Evolutionary conservation across 306 rosid genomes (phyloP), one percentile per base, ranked within the genome.

Genomic region (Crataegus laevigata): DNA sequence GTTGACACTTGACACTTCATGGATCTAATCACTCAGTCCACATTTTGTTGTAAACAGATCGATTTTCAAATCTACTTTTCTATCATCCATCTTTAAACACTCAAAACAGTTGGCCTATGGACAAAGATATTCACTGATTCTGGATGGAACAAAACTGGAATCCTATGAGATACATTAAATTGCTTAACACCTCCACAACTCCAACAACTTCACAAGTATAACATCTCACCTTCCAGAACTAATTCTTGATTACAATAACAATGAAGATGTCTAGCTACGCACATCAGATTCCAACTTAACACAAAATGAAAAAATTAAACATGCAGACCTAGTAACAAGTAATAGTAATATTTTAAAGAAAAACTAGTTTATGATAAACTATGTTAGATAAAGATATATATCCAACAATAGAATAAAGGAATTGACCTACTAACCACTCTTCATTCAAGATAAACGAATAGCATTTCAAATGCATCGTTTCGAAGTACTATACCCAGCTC

Each of bases 401-500:
- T 34, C n/a, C 36, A 47, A 40, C 40, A 34, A 50, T n/a, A 71
- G 32, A 52, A 72, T 2, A 32, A 59, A 54, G 47, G 51, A 18
- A 30, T 32, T 66, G 24, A 80, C 69, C 71, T 57, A 82, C 93
- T 85, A 30, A 94, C 99, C 93, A 86, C 85, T 94, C 91, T 61
- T 87, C n/a, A n/a, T n/a, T n/a, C 88, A 78, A 91, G 89, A 83
- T 58, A 91, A 77, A 90, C 70, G 69, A 94, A 94, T 57, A 92
- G 63, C 85, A 78, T 84, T 85, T 94, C 99, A 29, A 94, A 94
- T 65, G 97, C 97, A 80, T 94, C 97, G 3, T 4, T 72, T 57
- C 96, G 96, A 78, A 94, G 97, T 78, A 43, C 82, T 78, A 94
- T 59, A 50, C 96, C 97, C 19, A 94, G 92, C 91, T 94, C 97